phyloP scores from a whole-genome alignment of 495 filamentous ascomycete genomes.

The Aspergillus steynii region DNA sequence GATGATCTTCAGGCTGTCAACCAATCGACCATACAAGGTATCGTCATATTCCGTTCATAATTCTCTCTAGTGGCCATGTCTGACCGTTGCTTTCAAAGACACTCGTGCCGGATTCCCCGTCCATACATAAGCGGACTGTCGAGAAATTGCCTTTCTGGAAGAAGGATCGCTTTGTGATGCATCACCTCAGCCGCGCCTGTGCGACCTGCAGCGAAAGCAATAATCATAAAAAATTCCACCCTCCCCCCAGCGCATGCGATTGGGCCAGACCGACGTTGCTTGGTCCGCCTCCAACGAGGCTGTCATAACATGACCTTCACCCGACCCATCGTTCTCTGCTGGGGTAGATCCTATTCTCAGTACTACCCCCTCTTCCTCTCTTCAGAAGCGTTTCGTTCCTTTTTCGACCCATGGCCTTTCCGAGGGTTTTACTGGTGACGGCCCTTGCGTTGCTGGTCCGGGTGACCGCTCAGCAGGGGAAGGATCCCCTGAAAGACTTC shows the following conservation, averaged over 20 bases:
- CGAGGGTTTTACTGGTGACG: background rate
- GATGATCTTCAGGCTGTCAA: background rate
- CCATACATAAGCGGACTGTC: background rate
- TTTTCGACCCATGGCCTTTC: background rate
- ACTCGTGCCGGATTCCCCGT: background rate
- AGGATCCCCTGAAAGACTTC: constrained; percentile 8
- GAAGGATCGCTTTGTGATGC: background rate
- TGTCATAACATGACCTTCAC: background rate
- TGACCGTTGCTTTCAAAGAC: background rate
- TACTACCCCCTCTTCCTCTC: background rate
- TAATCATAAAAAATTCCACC: too few relatives aligned
- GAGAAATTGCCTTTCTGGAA: background rate
- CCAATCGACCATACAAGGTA: background rate
- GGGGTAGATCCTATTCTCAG: background rate
- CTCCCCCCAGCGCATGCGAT: background rate
- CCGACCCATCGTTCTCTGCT: background rate
- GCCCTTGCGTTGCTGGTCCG: constrained; percentile 1
- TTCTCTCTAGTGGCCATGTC: background rate
- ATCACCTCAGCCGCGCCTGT: background rate
- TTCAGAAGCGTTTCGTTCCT: background rate
- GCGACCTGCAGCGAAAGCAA: background rate
- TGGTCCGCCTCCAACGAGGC: background rate
- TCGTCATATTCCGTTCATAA: too few relatives aligned
- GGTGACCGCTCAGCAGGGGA: constrained; percentile 2
- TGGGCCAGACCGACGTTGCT: background rate